These are phyloP conservation scores for Calonectria pseudoturangicola DNA, from an alignment of 2,329 filamentous ascomycete species.

Conservation along the genomic window DNA sequence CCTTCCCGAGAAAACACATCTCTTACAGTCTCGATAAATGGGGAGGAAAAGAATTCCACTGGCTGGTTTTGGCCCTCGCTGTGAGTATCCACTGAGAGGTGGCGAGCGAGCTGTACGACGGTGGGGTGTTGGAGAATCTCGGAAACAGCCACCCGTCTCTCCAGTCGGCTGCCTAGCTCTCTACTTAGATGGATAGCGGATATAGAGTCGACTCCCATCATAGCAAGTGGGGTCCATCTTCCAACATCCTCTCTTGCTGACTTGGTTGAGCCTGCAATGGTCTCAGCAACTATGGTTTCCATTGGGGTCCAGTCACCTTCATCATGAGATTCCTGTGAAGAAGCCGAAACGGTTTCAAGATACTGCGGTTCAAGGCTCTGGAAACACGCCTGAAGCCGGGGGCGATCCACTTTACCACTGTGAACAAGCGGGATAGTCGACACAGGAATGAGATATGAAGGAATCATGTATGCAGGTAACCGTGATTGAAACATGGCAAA, in stretches of 20 bases:
- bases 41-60: conserved; percentile 52
- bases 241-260: conserved; percentile 68
- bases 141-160: conserved; percentile 77
- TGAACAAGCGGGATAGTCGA: conserved; percentile 81
- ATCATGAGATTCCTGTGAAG: conserved; percentile 55
- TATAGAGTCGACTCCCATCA: conserved; percentile 89
- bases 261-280: conserved; percentile 71
- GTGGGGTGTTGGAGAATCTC: conserved; percentile 81
- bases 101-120: conserved; percentile 75
- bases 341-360: conserved; percentile 62
- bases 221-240: conserved; percentile 83
- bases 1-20: conserved; percentile 57
- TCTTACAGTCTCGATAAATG: conserved; percentile 54
- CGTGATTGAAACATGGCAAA: conserved; percentile 72
- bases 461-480: conserved; percentile 87
- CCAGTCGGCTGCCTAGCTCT: conserved; percentile 68
- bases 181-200: conserved; percentile 83
- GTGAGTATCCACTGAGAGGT: conserved; percentile 35
- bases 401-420: conserved; percentile 84
- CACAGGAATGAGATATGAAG: conserved; percentile 82
- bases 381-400: conserved; percentile 70
- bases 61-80: not conserved
- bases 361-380: conserved; percentile 64
- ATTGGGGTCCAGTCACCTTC: conserved; percentile 68
- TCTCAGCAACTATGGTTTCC: conserved; percentile 74